Conservation (phyloP, 2,329 filamentous ascomycete species). For the Fusarium gaditjirri region DNA sequence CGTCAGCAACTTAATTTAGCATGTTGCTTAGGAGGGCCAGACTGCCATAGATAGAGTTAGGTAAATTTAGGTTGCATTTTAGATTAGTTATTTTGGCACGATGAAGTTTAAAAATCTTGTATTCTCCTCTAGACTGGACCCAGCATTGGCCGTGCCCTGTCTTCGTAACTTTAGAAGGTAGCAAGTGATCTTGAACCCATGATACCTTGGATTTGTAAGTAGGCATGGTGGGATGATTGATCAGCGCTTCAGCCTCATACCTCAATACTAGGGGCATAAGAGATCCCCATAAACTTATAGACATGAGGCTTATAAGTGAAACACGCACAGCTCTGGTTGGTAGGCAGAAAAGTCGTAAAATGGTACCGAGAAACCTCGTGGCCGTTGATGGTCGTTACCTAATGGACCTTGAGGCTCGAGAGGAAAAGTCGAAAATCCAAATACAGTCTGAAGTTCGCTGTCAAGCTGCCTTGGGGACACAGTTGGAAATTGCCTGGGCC, state of each 20-base stretch:
- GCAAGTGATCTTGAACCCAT: rapidly evolving
- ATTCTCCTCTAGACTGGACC: not conserved
- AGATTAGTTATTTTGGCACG: not conserved
- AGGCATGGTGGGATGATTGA: no score
- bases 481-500: no score
- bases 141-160: no score
- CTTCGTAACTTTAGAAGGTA: rapidly evolving
- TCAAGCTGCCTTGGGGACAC: not conserved
- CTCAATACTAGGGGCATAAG: rapidly evolving
- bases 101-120: not conserved
- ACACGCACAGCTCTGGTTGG: not conserved
- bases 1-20: no score
- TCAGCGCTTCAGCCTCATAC: not conserved
- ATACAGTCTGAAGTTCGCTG: not conserved
- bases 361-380: no score
- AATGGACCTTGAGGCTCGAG: not conserved
- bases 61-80: not conserved
- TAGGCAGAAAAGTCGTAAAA: not conserved
- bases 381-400: not conserved
- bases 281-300: not conserved
- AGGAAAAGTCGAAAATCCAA: not conserved
- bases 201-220: no score
- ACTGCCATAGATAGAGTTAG: not conserved
- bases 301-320: not conserved
- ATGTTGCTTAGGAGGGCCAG: no score